A percentile compares a stretch with the other conserved stretches of the same genome.
Conservation (phyloP, 2,329 filamentous ascomycete species). For the Exophiala xenobiotica region DNA sequence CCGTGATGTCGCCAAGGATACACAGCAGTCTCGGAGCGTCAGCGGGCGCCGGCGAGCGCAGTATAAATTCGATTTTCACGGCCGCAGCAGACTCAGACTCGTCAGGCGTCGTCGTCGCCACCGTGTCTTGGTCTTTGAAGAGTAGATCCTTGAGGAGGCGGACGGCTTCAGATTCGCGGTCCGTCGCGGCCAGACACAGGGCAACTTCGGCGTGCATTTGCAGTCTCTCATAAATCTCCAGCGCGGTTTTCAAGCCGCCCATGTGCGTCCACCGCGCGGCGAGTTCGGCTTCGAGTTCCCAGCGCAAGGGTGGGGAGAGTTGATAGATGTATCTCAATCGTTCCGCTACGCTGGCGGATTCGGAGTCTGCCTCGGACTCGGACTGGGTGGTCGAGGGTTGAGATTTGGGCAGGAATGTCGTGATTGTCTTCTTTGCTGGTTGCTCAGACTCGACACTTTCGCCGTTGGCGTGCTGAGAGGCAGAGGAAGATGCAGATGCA, state of each 20-base stretch:
- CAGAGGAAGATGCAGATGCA: constrained; percentile 37
- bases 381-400: no score
- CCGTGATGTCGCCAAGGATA: constrained; percentile 86
- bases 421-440: constrained; percentile 49
- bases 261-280: constrained; percentile 89
- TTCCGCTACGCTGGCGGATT: constrained; percentile 74
- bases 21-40: constrained; percentile 88
- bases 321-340: constrained; percentile 81
- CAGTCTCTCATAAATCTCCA: constrained; percentile 93
- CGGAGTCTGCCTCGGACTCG: constrained; percentile 43
- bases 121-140: no score
- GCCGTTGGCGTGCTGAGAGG: no score
- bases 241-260: constrained; percentile 81
- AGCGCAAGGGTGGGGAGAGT: constrained; percentile 78
- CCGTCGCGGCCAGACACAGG: constrained; percentile 76
- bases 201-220: constrained; percentile 95
- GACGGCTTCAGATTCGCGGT: constrained; percentile 80
- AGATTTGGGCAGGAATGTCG: constrained; percentile 77
- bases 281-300: constrained; percentile 92
- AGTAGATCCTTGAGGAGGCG: constrained; percentile 75
- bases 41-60: constrained; percentile 64
- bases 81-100: constrained; percentile 49
- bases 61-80: constrained; percentile 55
- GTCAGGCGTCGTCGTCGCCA: no score
- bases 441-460: constrained; percentile 32